Evolutionary conservation across 139 green algal species (phyloP).

Genomic region (Bryopsis sp.): DNA sequence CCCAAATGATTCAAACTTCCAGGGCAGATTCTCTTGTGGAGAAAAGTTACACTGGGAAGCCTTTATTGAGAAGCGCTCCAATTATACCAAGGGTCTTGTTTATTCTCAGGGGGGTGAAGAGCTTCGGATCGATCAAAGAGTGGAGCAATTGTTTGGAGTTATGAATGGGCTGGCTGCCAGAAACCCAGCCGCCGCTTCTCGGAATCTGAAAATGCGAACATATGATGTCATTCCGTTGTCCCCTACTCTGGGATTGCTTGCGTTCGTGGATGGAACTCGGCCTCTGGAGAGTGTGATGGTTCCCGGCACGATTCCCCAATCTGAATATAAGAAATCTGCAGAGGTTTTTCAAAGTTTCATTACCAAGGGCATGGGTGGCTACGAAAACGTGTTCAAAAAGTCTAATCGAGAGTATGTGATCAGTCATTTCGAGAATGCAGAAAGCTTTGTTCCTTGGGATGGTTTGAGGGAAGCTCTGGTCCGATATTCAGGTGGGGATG

Average conservation of each 20-base stretch:
- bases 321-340: neutral
- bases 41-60: no score
- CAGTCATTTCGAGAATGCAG: neutral
- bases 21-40: no score
- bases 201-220: constrained; percentile 32
- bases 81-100: no score
- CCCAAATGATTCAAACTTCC: no score
- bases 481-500: constrained; percentile 12
- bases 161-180: constrained; percentile 44
- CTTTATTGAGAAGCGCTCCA: no score
- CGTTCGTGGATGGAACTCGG: constrained; percentile 41
- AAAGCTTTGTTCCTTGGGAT: constrained; percentile 29
- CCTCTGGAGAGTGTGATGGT: constrained; percentile 22
- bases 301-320: constrained; percentile 4
- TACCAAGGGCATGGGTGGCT: neutral
- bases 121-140: constrained; percentile 54
- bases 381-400: neutral
- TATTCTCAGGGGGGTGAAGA: constrained; percentile 66
- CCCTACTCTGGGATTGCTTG: constrained; percentile 41
- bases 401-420: neutral
- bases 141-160: constrained; percentile 54
- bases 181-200: constrained; percentile 13
- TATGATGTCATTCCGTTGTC: constrained; percentile 55
- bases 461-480: constrained; percentile 39
- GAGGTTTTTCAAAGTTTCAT: neutral